These are phyloP conservation scores for Trichoderma breve DNA, from an alignment of 2,329 filamentous ascomycete genomes.

Conservation along the genomic window DNA sequence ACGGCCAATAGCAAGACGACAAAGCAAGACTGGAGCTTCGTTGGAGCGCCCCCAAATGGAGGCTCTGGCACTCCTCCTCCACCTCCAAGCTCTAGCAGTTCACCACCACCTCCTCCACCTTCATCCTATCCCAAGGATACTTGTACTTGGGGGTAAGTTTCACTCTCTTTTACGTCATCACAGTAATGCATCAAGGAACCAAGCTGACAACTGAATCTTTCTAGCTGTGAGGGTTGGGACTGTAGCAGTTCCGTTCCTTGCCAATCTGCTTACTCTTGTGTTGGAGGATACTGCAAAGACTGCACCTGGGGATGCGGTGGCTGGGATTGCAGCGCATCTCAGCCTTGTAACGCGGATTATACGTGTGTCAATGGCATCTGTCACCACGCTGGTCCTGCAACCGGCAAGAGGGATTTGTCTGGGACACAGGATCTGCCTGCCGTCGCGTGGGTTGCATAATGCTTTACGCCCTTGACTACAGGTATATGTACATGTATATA, in stretches of 20 bases:
- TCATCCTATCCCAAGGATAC: neutral
- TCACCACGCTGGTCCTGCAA: constrained; percentile 6
- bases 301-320: constrained; percentile 10
- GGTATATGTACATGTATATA: neutral
- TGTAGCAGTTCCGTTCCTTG: neutral
- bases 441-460: neutral
- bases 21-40: constrained; percentile 11
- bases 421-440: neutral
- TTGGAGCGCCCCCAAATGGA: neutral
- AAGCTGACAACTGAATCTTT: neutral
- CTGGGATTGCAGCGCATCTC: neutral
- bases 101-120: neutral
- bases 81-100: neutral
- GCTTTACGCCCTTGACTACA: neutral
- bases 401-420: neutral
- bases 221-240: neutral
- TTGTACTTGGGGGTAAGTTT: constrained; percentile 9
- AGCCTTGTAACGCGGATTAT: constrained; percentile 9
- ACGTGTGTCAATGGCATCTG: neutral
- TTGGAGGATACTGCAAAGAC: constrained; percentile 6
- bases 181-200: neutral
- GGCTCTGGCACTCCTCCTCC: neutral
- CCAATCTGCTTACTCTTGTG: constrained; percentile 9
- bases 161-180: fast-evolving
- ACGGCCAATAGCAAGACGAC: constrained; percentile 1